Base-by-base conservation (phyloP, 1,284 basidiomycete species). In the Trichosporon sp. region DNA sequence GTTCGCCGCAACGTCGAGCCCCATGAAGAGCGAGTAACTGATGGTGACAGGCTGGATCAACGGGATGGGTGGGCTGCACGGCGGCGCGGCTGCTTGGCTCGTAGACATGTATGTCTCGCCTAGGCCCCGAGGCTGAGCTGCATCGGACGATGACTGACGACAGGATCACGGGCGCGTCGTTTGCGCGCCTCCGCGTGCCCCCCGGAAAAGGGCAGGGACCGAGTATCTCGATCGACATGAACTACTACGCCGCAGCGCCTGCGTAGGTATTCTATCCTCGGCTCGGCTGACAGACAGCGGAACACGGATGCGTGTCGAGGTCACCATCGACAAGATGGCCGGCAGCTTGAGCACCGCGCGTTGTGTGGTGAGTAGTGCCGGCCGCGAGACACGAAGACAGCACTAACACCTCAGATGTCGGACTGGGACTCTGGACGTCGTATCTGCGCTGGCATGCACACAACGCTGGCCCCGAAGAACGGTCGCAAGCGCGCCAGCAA, bases 71-170 rank as follows among this genome's bases (percentile, higher is more conserved):
- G 74, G 65, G 0, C 53, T 80, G 68, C 78, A 80, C 67, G 78
- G 78, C 13, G 78, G 76, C 5, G 77, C 76, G 2, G 64, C 74
- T 1, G 68, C 72, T 12, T 80, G 73, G 73, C 68, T 80, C 15
- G 70, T 79, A 11, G 78, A 80, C 70, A 75, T 73, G 78, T 80
- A 65, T 56, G 77, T 51, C 38, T n/a, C 35, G 12, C 35, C 35
- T 4, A 5, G 38, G 8, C 18, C 5, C 38, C 38, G 15, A 3
- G 18, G 38, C 35, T 38, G 32, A 15, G 27, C 1, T 62, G 44
- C 5, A 15, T 35, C 8, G 51, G n/a, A 68, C 18, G 3, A 34
- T 29, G 32, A 21, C 47, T 51, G 21, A 51, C 11, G 21, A 51
- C 47, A 51, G 47, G 66, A 38, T 68, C 29, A 68, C 67, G 4